phyloP scores from a whole-genome alignment of 495 filamentous ascomycete species.

The Aspergillus sclerotioniger region DNA sequence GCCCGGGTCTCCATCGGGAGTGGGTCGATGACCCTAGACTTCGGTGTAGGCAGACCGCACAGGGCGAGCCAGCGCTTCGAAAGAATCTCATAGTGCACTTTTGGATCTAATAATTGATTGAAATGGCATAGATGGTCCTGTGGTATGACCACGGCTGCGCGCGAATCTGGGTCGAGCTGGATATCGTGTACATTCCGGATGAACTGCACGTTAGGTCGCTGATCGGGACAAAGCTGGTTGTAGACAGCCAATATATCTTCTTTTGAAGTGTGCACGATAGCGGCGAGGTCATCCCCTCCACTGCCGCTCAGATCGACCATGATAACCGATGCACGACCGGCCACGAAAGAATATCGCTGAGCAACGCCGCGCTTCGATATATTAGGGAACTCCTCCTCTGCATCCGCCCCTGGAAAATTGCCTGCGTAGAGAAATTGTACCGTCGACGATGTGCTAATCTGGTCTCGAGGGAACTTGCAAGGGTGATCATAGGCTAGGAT shows the following conservation, averaged over 20 bases:
- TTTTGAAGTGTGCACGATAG: not conserved
- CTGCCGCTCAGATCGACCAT: conserved; percentile 5
- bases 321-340: conserved; percentile 4
- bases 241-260: not conserved
- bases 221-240: conserved; percentile 2
- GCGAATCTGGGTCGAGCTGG: not conserved
- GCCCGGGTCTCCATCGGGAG: not conserved
- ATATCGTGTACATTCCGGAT: not conserved
- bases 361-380: not conserved
- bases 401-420: not conserved
- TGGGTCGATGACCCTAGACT: conserved; percentile 10
- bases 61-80: conserved; percentile 13
- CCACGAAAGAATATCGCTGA: conserved; percentile 6
- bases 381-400: not conserved
- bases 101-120: conserved; percentile 2
- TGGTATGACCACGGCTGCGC: conserved; percentile 2
- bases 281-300: not conserved
- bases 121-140: conserved; percentile 6
- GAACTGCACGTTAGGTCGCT: conserved; percentile 6
- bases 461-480: not conserved
- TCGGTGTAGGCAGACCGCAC: conserved; percentile 6
- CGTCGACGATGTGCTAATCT: not conserved
- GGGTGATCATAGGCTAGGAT: not conserved
- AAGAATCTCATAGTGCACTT: conserved; percentile 8
- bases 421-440: not conserved